Conservation (phyloP, 768 basidiomycete genomes). For the Mycena epipterygia region DNA sequence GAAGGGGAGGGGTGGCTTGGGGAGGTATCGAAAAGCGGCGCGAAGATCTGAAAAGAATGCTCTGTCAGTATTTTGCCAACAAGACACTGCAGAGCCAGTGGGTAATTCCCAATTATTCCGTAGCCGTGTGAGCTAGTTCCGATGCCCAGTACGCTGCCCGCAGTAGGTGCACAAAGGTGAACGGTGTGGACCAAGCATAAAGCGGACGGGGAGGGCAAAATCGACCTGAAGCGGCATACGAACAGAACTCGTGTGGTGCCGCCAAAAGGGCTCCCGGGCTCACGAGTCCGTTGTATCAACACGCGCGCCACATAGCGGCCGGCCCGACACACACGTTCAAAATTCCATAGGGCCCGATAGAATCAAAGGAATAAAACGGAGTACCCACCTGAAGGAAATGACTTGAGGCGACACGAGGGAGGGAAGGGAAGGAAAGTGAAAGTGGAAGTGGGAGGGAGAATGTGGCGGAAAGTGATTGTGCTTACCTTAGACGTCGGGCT, state of each 20-base stretch:
- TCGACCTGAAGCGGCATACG: conserved; percentile 11
- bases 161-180: neutral
- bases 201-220: conserved; percentile 12
- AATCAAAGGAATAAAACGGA: neutral
- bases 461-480: neutral
- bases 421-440: neutral
- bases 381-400: neutral
- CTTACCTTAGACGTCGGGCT: neutral
- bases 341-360: neutral
- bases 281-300: neutral
- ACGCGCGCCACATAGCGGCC: neutral
- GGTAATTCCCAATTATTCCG: conserved; percentile 20
- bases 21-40: no score
- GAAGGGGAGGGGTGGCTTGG: no score
- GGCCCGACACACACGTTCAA: neutral
- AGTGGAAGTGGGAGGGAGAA: neutral
- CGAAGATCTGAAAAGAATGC: neutral
- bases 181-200: conserved; percentile 19
- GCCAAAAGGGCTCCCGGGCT: neutral
- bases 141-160: neutral
- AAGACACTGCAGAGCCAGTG: conserved; percentile 20
- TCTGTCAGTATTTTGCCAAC: conserved; percentile 14
- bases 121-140: neutral
- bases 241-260: neutral
- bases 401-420: neutral